These are phyloP conservation scores for Wallacemonas rigidus DNA, from an alignment of 208 protist genomes.

Conservation along the genomic window DNA sequence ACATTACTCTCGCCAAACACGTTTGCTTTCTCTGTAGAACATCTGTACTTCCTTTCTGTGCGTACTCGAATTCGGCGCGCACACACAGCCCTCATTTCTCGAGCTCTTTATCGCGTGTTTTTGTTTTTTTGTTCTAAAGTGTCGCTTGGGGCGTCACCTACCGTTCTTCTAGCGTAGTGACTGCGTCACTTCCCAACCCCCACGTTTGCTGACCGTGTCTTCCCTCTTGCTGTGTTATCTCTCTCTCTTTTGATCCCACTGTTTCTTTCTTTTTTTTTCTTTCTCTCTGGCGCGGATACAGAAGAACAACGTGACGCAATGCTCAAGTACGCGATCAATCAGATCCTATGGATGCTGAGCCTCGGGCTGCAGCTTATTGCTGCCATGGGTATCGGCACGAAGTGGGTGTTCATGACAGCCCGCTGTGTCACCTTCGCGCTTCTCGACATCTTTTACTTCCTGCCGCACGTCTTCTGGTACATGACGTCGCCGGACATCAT, in stretches of 20 bases:
- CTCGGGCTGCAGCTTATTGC: constrained; percentile 53
- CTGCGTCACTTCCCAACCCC: too few relatives aligned
- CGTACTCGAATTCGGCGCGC: too few relatives aligned
- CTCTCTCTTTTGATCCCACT: background rate
- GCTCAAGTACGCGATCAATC: constrained; percentile 52
- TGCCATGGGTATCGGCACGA: constrained; percentile 77
- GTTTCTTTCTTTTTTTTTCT: constrained; percentile 8
- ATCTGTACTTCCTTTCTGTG: too few relatives aligned
- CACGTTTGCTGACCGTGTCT: too few relatives aligned
- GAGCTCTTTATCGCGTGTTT: too few relatives aligned
- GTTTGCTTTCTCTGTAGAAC: too few relatives aligned
- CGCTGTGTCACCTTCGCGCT: constrained; percentile 63
- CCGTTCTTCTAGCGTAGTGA: too few relatives aligned
- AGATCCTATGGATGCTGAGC: constrained; percentile 67
- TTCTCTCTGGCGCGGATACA: background rate
- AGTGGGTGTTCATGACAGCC: constrained; percentile 75
- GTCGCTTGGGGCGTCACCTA: too few relatives aligned
- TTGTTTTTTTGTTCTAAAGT: too few relatives aligned
- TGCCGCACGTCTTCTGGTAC: constrained; percentile 73
- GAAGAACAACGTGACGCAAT: constrained; percentile 6
- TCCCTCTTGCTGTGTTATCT: too few relatives aligned
- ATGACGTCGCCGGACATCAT: constrained; percentile 76
- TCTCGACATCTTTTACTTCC: constrained; percentile 60
- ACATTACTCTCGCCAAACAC: too few relatives aligned
- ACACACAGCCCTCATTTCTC: too few relatives aligned